Evolutionary conservation across 1,284 basidiomycete species (phyloP), one percentile per base, ranked within the genome.

Genomic region (Cryptococcus jaspeensis): DNA sequence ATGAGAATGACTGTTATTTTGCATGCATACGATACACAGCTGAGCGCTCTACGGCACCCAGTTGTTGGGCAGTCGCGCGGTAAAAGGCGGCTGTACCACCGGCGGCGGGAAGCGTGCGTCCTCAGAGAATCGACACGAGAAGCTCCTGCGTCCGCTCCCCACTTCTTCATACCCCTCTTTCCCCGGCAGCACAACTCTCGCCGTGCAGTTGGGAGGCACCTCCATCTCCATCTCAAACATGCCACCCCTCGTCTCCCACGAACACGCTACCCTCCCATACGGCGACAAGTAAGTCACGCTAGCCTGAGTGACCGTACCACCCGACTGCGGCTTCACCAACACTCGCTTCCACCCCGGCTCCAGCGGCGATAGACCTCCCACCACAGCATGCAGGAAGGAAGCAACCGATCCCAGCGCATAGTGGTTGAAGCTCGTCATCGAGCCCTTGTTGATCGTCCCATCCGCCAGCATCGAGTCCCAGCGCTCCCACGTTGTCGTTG

Each of bases 361-460:
- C 18, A 63, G 35, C 0, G 68, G 60, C 3, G 61, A 38, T 3
- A 76, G 55, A 36, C 75, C 75, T 9, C 69, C 75, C 16, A 75
- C 58, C 12, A 45, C 53, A 5, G 20, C 18, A 56, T 76, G 71
- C 59, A 76, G 51, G 57, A 74, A 75, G 3, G 50, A 35, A 0
- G 70, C 72, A 13, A 73, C 72, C 3, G 69, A 47, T 2, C 75
- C 75, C 6, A 76, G 60, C 3, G 75, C 75, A 55, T 74, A 76
- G 47, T 76, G 75, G 56, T 76, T 76, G 63, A 76, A 75, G 0
- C 62, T 65, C 0, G 75, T 76, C 75, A 76, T 76, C 45, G 73
- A 62, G 16, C 72, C 71, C 1, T 69, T 67, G 22, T 75, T 75
- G 59, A 75, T 73, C 2, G 49, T 52, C 0, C 71, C 71, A 47